These are phyloP conservation scores for Metarhizium guizhouense DNA, from an alignment of 2,329 filamentous ascomycete species.

Conservation along the genomic window DNA sequence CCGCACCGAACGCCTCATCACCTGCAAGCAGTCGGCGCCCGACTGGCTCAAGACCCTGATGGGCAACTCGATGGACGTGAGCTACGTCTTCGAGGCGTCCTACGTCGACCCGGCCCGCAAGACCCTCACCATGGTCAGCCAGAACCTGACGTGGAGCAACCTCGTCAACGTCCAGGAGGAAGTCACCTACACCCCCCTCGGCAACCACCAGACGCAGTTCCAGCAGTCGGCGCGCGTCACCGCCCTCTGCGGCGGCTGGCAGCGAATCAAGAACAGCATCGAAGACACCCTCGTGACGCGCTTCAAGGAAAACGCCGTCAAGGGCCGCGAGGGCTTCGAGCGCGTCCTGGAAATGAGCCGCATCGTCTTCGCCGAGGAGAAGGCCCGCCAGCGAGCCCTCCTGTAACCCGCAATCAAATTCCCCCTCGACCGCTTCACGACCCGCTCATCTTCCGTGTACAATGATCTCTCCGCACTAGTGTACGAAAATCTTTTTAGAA, in stretches of 20 bases:
- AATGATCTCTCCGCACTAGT: not conserved
- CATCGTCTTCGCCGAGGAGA: conserved; percentile 84
- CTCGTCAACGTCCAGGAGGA: conserved; percentile 89
- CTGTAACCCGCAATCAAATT: not conserved
- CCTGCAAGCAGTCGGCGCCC: conserved; percentile 55
- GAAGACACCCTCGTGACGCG: conserved; percentile 84
- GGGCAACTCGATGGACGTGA: conserved; percentile 64
- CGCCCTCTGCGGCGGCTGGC: conserved; percentile 91
- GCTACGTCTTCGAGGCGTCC: conserved; percentile 87
- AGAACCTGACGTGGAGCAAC: conserved; percentile 89
- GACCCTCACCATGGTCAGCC: conserved; percentile 93
- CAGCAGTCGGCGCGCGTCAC: conserved; percentile 87
- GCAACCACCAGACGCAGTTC: conserved; percentile 62
- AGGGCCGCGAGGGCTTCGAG: conserved; percentile 92
- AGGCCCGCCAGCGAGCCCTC: conserved; percentile 41
- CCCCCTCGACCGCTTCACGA: not conserved
- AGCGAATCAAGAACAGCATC: conserved; percentile 92
- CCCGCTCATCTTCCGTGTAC: not conserved
- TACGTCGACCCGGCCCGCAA: conserved; percentile 80
- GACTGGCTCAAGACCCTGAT: conserved; percentile 76
- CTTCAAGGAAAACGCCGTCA: conserved; percentile 85
- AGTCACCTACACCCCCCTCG: conserved; percentile 67
- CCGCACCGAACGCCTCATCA: conserved; percentile 53
- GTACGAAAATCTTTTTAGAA: not conserved
- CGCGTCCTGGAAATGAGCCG: conserved; percentile 88